Percentiles rank a stretch among this genome's conserved stretches.
Conservation (phyloP, 2,329 filamentous ascomycete genomes). For the Penicillium freii region DNA sequence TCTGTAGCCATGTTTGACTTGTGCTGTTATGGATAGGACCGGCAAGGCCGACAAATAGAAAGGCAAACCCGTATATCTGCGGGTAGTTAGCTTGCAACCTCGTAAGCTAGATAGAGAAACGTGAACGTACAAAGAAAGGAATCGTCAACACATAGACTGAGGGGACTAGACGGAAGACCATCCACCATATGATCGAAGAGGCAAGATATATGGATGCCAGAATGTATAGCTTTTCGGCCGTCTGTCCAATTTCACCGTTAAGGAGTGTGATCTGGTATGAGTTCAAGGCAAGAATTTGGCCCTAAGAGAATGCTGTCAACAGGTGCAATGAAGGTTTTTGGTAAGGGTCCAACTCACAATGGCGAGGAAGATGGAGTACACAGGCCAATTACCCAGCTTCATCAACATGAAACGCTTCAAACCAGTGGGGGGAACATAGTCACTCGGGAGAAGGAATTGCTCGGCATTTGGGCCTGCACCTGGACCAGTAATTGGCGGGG, state of each 20-base stretch:
- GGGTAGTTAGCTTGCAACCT: not conserved
- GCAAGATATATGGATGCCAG: slow-evolving; percentile 59
- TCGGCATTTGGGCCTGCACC: slow-evolving; percentile 42
- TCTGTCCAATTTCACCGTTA: slow-evolving; percentile 61
- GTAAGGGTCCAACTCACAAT: slow-evolving; percentile 29
- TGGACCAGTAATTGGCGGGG: slow-evolving; percentile 30
- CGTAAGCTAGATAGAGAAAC: slow-evolving; percentile 32
- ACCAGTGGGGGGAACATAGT: slow-evolving; percentile 58
- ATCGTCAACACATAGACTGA: slow-evolving; percentile 63
- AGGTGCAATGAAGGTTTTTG: not conserved
- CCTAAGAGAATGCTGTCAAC: slow-evolving; percentile 20
- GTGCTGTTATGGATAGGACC: slow-evolving; percentile 21
- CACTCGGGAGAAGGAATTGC: slow-evolving; percentile 53
- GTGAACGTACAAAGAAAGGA: slow-evolving; percentile 61
- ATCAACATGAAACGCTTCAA: slow-evolving; percentile 55
- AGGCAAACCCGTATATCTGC: slow-evolving; percentile 57
- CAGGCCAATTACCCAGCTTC: slow-evolving; percentile 61
- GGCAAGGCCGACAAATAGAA: slow-evolving; percentile 61
- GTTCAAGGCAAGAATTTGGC: slow-evolving; percentile 63
- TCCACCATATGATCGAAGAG: slow-evolving; percentile 62
- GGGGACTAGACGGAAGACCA: slow-evolving; percentile 54
- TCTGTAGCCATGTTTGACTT: slow-evolving; percentile 56
- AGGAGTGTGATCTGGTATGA: slow-evolving; percentile 67
- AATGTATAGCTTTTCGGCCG: slow-evolving; percentile 58
- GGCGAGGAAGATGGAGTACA: slow-evolving; percentile 62